Conservation (phyloP, 2,329 filamentous ascomycete genomes). For the Ophiostoma quercus region DNA sequence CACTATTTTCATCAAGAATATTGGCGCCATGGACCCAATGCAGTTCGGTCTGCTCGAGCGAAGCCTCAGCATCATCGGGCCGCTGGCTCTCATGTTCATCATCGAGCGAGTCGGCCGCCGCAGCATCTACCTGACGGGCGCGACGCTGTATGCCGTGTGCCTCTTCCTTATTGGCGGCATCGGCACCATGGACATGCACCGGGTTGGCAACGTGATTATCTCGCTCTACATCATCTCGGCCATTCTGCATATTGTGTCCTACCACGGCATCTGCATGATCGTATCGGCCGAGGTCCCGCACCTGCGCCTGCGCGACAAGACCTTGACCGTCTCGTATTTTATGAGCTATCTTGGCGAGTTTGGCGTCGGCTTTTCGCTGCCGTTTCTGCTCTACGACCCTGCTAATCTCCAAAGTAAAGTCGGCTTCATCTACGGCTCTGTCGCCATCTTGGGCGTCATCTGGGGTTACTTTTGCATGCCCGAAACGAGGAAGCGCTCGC, state of each 20-base stretch:
- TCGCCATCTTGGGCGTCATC: not conserved
- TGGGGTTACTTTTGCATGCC: not conserved
- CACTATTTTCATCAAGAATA: not conserved
- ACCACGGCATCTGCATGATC: not conserved
- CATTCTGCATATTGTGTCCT: not conserved
- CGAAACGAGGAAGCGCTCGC: not conserved
- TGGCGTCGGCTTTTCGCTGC: not conserved
- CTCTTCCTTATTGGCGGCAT: not conserved
- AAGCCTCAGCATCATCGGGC: not conserved
- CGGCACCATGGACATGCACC: not conserved
- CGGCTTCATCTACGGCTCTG: not conserved
- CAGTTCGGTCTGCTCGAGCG: not conserved
- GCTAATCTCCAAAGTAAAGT: not conserved
- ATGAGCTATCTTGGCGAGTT: not conserved
- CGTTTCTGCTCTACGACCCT: not conserved
- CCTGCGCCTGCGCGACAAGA: not conserved
- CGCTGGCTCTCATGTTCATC: not conserved
- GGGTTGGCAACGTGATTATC: not conserved
- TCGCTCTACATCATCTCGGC: not conserved
- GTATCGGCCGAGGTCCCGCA: not conserved
- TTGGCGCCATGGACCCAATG: not conserved
- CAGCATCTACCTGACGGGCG: not conserved
- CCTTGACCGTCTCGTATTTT: not conserved
- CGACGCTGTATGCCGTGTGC: not conserved
- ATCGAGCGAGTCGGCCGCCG: not conserved